Evolutionary conservation across 2,329 filamentous ascomycete genomes (phyloP), one percentile per base, ranked within the genome.

Genomic region (Talaromyces albobiverticillius): DNA sequence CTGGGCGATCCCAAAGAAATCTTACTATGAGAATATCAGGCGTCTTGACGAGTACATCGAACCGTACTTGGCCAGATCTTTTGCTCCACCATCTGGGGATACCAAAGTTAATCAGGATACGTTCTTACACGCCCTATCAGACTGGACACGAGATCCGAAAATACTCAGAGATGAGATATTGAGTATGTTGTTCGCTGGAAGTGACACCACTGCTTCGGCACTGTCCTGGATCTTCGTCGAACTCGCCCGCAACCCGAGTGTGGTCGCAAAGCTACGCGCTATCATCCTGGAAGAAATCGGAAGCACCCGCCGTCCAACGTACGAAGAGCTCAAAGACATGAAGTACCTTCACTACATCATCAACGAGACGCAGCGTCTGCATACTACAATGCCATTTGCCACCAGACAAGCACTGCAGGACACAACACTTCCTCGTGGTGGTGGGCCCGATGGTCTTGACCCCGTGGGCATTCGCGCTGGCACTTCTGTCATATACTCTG

Each of bases 181-280:
- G 25, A 84, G 85, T 38, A 80, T 94, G 3, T 79, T 95, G 1
- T 79, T 95, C 13, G 90, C 90, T 1, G 89, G 88, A 8, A 59
- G 66, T 16, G 90, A 95, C 69, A 94, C 90, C 11, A 95, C 90
- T 0, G 89, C 89, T 31, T 82, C 80, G 9, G 88, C 87, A 0
- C 77, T 95, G 0, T 87, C 83, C 0, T 94, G 88, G 87, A 76
- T 81, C 18, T 77, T 94, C 54, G 90, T 91, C 69, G 88, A 94
- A 69, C 78, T 95, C 1, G 81, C 84, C 38, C 81, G 82, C n/a
- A 79, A 88, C 59, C 89, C 89, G 0, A 73, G 81, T 2, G 77
- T 82, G 3, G 80, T 89, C 2, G 66, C 74, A 52, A 87, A 83
- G n/a, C n/a, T 95, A 53, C 83, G 89, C 11, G 69, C 74, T 32